phyloP scores from a whole-genome alignment of 1,284 basidiomycete genomes.

The Schizophyllum commune region DNA sequence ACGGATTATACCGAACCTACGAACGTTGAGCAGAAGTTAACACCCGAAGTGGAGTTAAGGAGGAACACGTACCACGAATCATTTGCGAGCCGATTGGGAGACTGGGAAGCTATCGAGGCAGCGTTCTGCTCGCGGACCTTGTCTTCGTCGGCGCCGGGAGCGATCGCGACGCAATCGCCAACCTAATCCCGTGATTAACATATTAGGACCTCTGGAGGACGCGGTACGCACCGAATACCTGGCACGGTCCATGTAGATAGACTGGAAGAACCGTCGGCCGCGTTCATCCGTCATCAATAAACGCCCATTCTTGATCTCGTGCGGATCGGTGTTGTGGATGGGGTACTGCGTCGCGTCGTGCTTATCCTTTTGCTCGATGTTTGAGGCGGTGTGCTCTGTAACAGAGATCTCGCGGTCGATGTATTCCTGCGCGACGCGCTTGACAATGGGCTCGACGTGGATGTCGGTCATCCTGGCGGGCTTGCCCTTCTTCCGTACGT shows the following conservation, averaged over 20 bases:
- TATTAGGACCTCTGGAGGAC: not conserved
- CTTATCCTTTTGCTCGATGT: not conserved
- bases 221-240: constrained; percentile 3
- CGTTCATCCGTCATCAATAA: not conserved
- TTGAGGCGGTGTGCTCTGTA: not conserved
- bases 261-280: not conserved
- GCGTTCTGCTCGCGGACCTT: not conserved
- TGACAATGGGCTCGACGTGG: constrained; percentile 1
- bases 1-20: constrained; percentile 9
- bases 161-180: constrained; percentile 10
- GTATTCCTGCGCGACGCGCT: constrained; percentile 3
- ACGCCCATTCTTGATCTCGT: not conserved
- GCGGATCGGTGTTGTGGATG: not conserved
- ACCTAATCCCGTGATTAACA: not conserved
- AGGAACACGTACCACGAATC: constrained; percentile 4
- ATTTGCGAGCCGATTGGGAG: constrained; percentile 9
- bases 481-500: not conserved
- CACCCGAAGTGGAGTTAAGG: not conserved
- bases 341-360: not conserved
- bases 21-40: not conserved
- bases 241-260: constrained; percentile 7
- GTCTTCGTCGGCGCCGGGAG: constrained; percentile 1
- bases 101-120: not conserved
- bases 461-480: not conserved
- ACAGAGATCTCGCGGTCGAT: constrained; percentile 3